Evolutionary conservation across 345 rosid genomes (phyloP).

Genomic region (Nephelium lappaceum): DNA sequence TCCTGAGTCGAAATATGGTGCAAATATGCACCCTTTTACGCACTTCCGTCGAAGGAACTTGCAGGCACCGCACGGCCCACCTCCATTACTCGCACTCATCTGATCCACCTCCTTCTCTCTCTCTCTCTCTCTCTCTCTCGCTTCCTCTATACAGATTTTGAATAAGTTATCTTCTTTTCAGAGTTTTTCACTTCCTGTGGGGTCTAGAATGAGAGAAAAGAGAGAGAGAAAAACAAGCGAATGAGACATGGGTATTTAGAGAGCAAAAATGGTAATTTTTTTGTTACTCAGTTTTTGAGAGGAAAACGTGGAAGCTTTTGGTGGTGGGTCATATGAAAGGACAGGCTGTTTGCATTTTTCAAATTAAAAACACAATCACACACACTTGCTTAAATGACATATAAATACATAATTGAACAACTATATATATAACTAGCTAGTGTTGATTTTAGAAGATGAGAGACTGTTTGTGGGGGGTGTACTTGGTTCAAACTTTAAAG

Average conservation of each 20-base stretch:
- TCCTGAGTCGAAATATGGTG: conserved; percentile 90
- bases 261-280: conserved; percentile 8
- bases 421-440: too few species aligned
- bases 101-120: conserved; percentile 19
- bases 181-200: conserved; percentile 1
- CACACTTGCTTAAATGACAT: too few species aligned
- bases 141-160: background rate
- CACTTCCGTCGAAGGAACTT: conserved; percentile 86
- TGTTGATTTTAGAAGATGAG: too few species aligned
- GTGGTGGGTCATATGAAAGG: conserved; percentile 33
- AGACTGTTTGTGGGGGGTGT: background rate
- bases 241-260: conserved; percentile 24
- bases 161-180: background rate
- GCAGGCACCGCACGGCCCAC: conserved; percentile 93
- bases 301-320: conserved; percentile 15
- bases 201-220: conserved; percentile 1
- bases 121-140: conserved; percentile 17
- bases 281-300: conserved; percentile 7
- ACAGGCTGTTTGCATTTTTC: background rate
- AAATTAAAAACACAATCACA: too few species aligned
- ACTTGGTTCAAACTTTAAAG: conserved; percentile 40
- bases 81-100: conserved; percentile 44
- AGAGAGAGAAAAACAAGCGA: background rate
- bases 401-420: too few species aligned
- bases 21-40: conserved; percentile 74